Percentiles rank a stretch among this genome's conserved stretches.
These are phyloP conservation scores for Cladophialophora chaetospira DNA, from an alignment of 2,329 filamentous ascomycete genomes.

Conservation along the genomic window DNA sequence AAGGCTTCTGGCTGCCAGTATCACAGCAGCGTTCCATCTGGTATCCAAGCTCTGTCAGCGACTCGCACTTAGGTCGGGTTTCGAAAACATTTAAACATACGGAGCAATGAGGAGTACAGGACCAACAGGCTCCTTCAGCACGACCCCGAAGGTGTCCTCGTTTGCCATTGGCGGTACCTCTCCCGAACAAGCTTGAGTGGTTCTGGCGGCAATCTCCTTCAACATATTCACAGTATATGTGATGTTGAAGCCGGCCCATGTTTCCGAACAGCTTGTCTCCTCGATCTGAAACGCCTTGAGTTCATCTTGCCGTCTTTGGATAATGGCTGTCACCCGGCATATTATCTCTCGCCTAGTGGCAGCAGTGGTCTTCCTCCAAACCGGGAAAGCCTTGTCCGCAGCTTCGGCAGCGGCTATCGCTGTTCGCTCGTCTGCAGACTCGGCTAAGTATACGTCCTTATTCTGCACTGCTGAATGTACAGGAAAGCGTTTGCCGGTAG, in stretches of 20 bases:
- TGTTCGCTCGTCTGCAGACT: slow-evolving; percentile 53
- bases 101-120: slow-evolving; percentile 15
- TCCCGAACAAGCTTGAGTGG: slow-evolving; percentile 18
- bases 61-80: too few species aligned
- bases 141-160: slow-evolving; percentile 36
- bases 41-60: background rate
- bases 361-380: slow-evolving; percentile 67
- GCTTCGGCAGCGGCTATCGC: slow-evolving; percentile 57
- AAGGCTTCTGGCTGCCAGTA: slow-evolving; percentile 2
- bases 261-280: slow-evolving; percentile 7
- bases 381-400: slow-evolving; percentile 60
- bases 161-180: slow-evolving; percentile 35
- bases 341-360: slow-evolving; percentile 58
- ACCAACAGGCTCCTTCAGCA: slow-evolving; percentile 39
- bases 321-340: slow-evolving; percentile 63
- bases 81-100: background rate
- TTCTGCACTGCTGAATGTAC: background rate
- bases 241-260: slow-evolving; percentile 9
- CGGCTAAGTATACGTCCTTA: background rate
- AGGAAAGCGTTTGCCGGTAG: background rate
- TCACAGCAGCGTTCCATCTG: slow-evolving; percentile 17
- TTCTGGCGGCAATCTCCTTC: slow-evolving; percentile 10
- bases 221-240: background rate
- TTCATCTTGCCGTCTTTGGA: slow-evolving; percentile 52
- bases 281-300: background rate